These are phyloP conservation scores for Botryotinia convoluta DNA, from an alignment of 2,329 filamentous ascomycete species.

Conservation along the genomic window DNA sequence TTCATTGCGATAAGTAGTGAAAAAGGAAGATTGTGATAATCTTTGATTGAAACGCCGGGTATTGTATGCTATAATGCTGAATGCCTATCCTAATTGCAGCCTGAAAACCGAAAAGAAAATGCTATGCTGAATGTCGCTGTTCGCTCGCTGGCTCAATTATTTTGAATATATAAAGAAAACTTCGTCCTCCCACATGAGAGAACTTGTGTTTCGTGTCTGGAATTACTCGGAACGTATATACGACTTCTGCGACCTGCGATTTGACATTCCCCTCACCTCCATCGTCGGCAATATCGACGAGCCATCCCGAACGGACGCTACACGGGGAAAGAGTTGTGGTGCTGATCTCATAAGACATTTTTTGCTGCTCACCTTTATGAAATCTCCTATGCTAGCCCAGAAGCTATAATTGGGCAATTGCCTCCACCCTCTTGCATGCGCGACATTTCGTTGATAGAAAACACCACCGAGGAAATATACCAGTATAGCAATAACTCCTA, in stretches of 20 bases:
- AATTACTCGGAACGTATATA: constrained; percentile 33
- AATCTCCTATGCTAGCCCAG: constrained; percentile 84
- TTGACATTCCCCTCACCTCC: constrained; percentile 32
- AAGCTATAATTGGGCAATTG: constrained; percentile 92
- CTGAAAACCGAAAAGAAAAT: constrained; percentile 13
- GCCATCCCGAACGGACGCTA: constrained; percentile 37
- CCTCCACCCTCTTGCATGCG: constrained; percentile 91
- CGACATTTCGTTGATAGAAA: constrained; percentile 92
- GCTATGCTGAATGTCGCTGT: constrained; percentile 8
- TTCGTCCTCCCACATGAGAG: constrained; percentile 13
- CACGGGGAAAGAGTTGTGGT: constrained; percentile 32
- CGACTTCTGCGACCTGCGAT: constrained; percentile 26
- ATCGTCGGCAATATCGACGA: constrained; percentile 35
- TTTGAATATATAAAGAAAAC: constrained; percentile 23
- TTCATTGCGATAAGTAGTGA: constrained; percentile 1
- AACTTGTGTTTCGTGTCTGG: constrained; percentile 2
- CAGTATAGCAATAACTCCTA: constrained; percentile 70
- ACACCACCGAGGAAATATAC: constrained; percentile 92
- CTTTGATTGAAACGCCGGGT: constrained; percentile 24
- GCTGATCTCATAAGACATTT: constrained; percentile 34
- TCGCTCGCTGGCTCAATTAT: constrained; percentile 8
- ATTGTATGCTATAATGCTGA: constrained; percentile 31
- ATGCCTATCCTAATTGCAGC: constrained; percentile 21
- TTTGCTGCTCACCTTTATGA: constrained; percentile 65
- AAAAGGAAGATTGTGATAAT: constrained; percentile 12